Evolutionary conservation across 257 asterid genomes (phyloP).

Genomic region (Petunia axillaris): DNA sequence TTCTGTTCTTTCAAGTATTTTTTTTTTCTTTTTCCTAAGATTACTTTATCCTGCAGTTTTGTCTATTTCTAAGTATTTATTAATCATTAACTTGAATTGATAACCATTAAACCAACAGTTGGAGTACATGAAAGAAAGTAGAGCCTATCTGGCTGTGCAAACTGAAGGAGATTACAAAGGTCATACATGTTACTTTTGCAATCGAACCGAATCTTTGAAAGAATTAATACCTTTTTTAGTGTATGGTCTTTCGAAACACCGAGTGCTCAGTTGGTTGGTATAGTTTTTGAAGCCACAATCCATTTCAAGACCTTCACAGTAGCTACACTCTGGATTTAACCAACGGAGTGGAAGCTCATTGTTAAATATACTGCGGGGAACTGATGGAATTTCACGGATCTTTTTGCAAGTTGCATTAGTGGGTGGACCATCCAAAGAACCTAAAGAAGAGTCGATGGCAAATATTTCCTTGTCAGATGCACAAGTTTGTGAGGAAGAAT

Average conservation of each 20-base stretch:
- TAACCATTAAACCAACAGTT: too few species aligned
- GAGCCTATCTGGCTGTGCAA: too few species aligned
- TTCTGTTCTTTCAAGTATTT: too few species aligned
- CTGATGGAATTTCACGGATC: not conserved
- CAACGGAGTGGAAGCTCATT: not conserved
- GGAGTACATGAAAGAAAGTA: too few species aligned
- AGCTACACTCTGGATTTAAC: not conserved
- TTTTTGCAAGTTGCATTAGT: not conserved
- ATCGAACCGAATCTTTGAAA: not conserved
- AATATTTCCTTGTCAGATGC: too few species aligned
- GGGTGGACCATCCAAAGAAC: not conserved
- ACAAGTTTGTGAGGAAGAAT: too few species aligned
- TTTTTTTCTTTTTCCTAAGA: too few species aligned
- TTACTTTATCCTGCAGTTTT: too few species aligned
- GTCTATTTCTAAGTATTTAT: too few species aligned
- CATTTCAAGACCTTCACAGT: not conserved
- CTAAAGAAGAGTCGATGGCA: too few species aligned
- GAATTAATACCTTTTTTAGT: not conserved
- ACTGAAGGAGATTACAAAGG: too few species aligned
- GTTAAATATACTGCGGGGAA: not conserved
- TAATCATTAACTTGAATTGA: too few species aligned
- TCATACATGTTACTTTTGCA: not conserved
- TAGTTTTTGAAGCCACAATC: not conserved
- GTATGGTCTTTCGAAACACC: not conserved
- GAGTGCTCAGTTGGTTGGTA: not conserved